These are phyloP conservation scores for Crithidia thermophila DNA, from an alignment of 208 protist species.

Conservation along the genomic window DNA sequence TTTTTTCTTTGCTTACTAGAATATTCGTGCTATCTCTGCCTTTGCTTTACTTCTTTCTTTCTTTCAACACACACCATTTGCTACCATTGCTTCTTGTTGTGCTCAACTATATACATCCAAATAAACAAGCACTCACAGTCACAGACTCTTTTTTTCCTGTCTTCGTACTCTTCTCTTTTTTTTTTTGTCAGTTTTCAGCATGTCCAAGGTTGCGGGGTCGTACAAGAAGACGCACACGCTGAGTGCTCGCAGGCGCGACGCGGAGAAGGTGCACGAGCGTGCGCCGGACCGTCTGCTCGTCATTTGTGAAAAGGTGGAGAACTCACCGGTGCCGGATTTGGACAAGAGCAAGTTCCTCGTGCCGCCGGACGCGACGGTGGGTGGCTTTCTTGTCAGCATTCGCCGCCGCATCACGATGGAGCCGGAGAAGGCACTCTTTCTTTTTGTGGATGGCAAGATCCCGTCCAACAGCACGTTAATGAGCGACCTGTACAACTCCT, in stretches of 20 bases:
- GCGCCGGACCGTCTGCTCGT: constrained; percentile 89
- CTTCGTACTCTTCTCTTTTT: not conserved
- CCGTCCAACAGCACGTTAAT: constrained; percentile 77
- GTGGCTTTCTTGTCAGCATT: constrained; percentile 94
- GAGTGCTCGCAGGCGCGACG: constrained; percentile 69
- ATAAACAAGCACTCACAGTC: not conserved
- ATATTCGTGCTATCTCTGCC: not conserved
- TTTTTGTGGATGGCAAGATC: constrained; percentile 93
- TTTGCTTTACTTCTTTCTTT: not conserved
- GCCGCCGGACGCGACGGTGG: constrained; percentile 89
- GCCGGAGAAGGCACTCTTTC: constrained; percentile 93
- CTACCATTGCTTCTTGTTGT: not conserved
- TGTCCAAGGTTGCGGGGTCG: constrained; percentile 25
- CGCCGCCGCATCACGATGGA: constrained; percentile 92
- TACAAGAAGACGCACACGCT: constrained; percentile 73
- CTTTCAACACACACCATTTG: not conserved
- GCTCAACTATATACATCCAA: no score
- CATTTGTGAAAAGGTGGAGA: constrained; percentile 93
- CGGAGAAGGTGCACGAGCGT: constrained; percentile 61
- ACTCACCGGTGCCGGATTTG: constrained; percentile 89
- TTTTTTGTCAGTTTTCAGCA: not conserved
- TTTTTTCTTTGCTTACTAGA: constrained; percentile 12
- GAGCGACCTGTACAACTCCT: constrained; percentile 82
- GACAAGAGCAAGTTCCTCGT: constrained; percentile 94
- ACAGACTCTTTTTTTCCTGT: not conserved